These are phyloP conservation scores for Catunica adiposa DNA, from an alignment of 2,329 filamentous ascomycete species.

Conservation along the genomic window DNA sequence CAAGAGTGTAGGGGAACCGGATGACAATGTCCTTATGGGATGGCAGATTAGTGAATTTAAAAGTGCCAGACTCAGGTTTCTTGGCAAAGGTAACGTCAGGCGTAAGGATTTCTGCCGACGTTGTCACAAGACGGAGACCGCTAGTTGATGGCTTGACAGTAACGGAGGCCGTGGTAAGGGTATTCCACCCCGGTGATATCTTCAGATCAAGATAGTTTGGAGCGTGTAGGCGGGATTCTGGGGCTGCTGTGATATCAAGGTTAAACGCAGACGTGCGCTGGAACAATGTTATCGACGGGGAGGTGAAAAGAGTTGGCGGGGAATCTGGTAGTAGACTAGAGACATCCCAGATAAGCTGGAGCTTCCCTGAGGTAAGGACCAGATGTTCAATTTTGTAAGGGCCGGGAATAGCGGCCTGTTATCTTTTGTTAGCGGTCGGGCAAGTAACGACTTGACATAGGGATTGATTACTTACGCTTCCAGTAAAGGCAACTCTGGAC, in stretches of 20 bases:
- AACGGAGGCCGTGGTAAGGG: constrained; percentile 41
- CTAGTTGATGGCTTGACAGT: constrained; percentile 48
- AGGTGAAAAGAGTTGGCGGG: constrained; percentile 35
- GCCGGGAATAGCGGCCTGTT: constrained; percentile 50
- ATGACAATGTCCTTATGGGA: constrained; percentile 37
- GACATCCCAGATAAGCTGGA: constrained; percentile 50
- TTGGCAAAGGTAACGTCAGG: constrained; percentile 27
- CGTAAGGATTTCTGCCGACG: constrained; percentile 36
- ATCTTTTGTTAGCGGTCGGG: no score
- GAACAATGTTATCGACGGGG: constrained; percentile 54
- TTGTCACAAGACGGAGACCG: constrained; percentile 45
- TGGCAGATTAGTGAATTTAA: constrained; percentile 33
- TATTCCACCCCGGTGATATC: constrained; percentile 59
- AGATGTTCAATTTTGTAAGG: constrained; percentile 61
- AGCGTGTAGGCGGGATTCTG: constrained; percentile 65
- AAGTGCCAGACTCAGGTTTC: constrained; percentile 35
- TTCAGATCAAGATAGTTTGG: constrained; percentile 62
- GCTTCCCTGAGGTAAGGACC: constrained; percentile 44
- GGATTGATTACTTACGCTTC: constrained; percentile 21
- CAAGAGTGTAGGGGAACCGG: constrained; percentile 63
- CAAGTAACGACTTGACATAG: background rate
- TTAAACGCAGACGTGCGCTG: constrained; percentile 53
- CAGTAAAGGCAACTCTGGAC: constrained; percentile 24
- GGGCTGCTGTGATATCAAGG: constrained; percentile 36
- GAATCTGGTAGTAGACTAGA: constrained; percentile 33